Conservation (phyloP, 1,284 basidiomycete genomes). For the Tausonia pullulans region DNA sequence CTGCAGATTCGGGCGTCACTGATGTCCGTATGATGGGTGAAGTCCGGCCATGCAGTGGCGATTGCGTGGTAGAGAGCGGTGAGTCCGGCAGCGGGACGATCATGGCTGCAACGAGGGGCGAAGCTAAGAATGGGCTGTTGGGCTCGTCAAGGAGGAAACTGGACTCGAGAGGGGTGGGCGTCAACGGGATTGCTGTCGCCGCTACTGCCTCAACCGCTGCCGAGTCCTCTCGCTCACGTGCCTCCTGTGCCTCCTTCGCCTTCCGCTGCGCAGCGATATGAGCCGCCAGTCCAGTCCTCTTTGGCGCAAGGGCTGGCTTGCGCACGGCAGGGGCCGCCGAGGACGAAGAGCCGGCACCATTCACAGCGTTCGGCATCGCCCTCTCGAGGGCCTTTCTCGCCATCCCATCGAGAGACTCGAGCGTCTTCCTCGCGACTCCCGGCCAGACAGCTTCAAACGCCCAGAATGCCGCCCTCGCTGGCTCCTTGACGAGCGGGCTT, state of each 20-base stretch:
- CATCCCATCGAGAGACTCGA: slow-evolving; percentile 56
- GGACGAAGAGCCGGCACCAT: slow-evolving; percentile 34
- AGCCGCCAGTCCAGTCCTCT: neutral
- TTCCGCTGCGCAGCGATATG: neutral
- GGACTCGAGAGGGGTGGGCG: neutral
- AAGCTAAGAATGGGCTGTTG: neutral
- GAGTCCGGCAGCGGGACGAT: neutral
- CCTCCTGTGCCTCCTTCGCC: neutral
- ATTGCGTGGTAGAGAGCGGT: too few species aligned
- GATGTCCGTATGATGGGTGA: too few species aligned
- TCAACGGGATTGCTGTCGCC: neutral
- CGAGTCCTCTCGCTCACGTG: neutral
- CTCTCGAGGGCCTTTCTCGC: slow-evolving; percentile 78
- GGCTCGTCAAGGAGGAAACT: neutral
- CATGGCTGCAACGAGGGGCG: too few species aligned
- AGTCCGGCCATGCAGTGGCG: too few species aligned
- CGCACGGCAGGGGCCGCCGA: slow-evolving; percentile 37
- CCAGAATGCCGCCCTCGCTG: slow-evolving; percentile 68
- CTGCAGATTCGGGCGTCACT: too few species aligned
- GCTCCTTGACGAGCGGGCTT: slow-evolving; percentile 68
- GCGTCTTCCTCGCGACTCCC: slow-evolving; percentile 50
- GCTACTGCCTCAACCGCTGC: neutral
- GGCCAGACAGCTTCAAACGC: slow-evolving; percentile 64
- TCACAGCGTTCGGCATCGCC: slow-evolving; percentile 50
- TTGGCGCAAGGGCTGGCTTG: slow-evolving; percentile 17